Evolutionary conservation across 305 asterid genomes (phyloP), one percentile per base, ranked within the genome.

Genomic region (Rubia occidens): DNA sequence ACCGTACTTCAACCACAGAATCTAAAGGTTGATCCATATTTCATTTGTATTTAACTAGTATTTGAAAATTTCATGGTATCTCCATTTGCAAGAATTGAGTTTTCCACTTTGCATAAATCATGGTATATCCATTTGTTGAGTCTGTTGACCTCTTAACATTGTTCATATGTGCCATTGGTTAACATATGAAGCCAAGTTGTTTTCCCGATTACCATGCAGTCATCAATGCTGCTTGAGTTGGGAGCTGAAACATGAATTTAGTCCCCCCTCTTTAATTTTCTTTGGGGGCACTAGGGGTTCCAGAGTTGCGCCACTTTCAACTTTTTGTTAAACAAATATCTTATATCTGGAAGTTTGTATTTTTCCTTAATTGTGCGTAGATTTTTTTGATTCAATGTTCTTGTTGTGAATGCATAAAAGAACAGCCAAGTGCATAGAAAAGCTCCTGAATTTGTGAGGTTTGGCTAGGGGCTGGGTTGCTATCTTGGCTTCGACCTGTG

Each of bases 1-100:
- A 81, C 89, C 42, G 62, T 88, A 74, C 96, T 93, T 76, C 78
- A 83, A 9, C 94, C 87, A 62, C 94, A 86, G 45, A 71, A 81
- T 81, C 68, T 85, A 43, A 87, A 88, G 98, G 97, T 93, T 9
- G 64, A 72, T 42, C 40, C 49, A 60, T 39, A 29, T 73, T 9
- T 18, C 61, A 69, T 53, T 13, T 49, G 26, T 68, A 26, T 68
- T 18, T 51, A 14, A 15, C 56, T 5, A 4, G 20, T 17, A 51
- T 15, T 0, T 51, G 56, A 51, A 15, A 51, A 4, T 51, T 51
- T 15, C 56, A 15, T n/a, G n/a, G n/a, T n/a, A n/a, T n/a, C n/a
- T n/a, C n/a, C n/a, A n/a, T n/a, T n/a, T n/a, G n/a, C n/a, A n/a
- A n/a, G n/a, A n/a, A n/a, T 44, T 56, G 62, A 24, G 1, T 59